Evolutionary conservation across 176 grass and related monocot genomes (phyloP).

Genomic region (Microstegium vimineum): DNA sequence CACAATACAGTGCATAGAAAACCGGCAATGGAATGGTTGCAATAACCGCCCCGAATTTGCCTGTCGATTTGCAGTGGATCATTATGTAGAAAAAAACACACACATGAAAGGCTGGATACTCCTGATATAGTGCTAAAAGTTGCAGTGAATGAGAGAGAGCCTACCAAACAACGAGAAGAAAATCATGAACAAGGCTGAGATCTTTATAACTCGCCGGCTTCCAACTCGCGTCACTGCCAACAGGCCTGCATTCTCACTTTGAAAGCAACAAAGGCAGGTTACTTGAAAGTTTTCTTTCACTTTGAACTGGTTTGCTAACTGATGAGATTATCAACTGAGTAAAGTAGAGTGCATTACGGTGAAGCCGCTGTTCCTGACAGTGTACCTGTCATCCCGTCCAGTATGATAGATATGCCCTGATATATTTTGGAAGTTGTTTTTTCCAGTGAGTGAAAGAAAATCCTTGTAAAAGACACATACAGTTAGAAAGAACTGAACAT

Average conservation of each 20-base stretch:
- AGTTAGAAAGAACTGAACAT: background rate
- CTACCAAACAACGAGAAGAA: slow-evolving; percentile 93
- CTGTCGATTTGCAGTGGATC: slow-evolving; percentile 41
- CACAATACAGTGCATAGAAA: slow-evolving; percentile 78
- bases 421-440: slow-evolving; percentile 5
- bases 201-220: slow-evolving; percentile 80
- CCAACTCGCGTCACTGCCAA: slow-evolving; percentile 79
- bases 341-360: slow-evolving; percentile 54
- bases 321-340: background rate
- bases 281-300: background rate
- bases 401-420: slow-evolving; percentile 87
- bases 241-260: slow-evolving; percentile 90
- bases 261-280: background rate
- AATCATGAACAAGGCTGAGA: slow-evolving; percentile 86
- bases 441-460: background rate
- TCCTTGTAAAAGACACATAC: background rate
- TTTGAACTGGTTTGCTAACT: background rate
- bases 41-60: slow-evolving; percentile 89
- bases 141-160: background rate
- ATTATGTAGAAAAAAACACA: background rate
- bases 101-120: background rate
- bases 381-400: slow-evolving; percentile 83
- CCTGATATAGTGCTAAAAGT: slow-evolving; percentile 7
- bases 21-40: slow-evolving; percentile 87
- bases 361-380: slow-evolving; percentile 81